Conservation (phyloP, 106 monocot genomes). For the Platanthera guangdongensis region DNA sequence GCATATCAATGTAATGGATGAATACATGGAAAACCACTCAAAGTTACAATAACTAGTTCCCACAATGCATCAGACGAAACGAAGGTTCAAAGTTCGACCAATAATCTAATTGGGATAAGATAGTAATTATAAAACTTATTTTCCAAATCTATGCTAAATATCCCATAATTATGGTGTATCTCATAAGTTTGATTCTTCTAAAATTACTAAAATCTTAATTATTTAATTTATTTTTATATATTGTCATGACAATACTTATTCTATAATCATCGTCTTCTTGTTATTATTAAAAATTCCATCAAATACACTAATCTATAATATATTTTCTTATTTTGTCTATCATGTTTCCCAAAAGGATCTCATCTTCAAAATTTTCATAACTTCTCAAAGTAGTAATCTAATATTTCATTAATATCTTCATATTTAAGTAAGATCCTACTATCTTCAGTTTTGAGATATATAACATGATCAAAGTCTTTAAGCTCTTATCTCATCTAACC, state of each 20-base stretch:
- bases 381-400: neutral
- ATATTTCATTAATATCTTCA: conserved; percentile 1
- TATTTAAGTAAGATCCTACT: neutral
- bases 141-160: neutral
- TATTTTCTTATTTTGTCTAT: neutral
- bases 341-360: neutral
- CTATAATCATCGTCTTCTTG: neutral
- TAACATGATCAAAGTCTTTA: neutral
- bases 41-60: too few species aligned
- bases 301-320: neutral
- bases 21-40: too few species aligned
- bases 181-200: neutral
- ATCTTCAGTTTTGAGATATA: neutral
- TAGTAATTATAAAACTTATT: neutral
- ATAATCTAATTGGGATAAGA: too few species aligned
- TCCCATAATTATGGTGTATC: neutral
- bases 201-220: neutral
- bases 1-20: too few species aligned
- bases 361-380: neutral
- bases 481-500: neutral
- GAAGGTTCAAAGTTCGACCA: too few species aligned
- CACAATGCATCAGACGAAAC: too few species aligned
- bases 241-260: neutral
- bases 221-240: neutral
- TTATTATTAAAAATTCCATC: neutral